A percentile compares a stretch with the other conserved stretches of the same genome.
Evolutionary conservation across 306 rosid genomes (phyloP).

Genomic region (Malus sylvestris): DNA sequence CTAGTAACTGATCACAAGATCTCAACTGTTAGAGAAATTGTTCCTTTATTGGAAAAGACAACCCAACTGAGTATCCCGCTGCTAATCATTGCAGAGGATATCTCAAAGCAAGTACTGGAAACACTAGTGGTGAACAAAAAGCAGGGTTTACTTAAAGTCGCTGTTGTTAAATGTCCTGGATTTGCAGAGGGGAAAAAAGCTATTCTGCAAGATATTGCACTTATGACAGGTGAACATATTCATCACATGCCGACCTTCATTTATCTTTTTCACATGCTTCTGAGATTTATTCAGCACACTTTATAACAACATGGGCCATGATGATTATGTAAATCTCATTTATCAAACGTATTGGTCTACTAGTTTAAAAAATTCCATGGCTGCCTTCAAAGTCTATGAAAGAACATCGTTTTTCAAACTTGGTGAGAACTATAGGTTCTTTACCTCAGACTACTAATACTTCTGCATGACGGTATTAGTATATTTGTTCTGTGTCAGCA

Average conservation of each 20-base stretch:
- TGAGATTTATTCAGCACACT: background rate
- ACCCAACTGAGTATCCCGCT: constrained; percentile 82
- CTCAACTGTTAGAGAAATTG: constrained; percentile 60
- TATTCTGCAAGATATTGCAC: constrained; percentile 86
- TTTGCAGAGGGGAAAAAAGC: constrained; percentile 74
- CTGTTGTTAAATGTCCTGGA: constrained; percentile 88
- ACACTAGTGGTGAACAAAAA: constrained; percentile 77
- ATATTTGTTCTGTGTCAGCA: background rate
- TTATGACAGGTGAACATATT: constrained; percentile 72
- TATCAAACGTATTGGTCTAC: background rate
- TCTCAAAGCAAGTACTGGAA: constrained; percentile 62
- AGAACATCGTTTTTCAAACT: background rate
- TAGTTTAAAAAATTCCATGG: background rate
- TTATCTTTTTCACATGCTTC: background rate
- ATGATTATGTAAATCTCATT: background rate
- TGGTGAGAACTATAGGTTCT: background rate
- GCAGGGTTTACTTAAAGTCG: constrained; percentile 81
- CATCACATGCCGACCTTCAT: background rate
- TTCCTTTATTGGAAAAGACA: constrained; percentile 83
- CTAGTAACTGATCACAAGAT: constrained; percentile 94
- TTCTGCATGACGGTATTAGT: background rate
- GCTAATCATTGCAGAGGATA: constrained; percentile 85
- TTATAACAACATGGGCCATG: background rate
- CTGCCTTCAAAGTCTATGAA: background rate
- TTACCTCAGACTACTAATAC: background rate